Evolutionary conservation across 257 asterid genomes (phyloP), one percentile per base, ranked within the genome.

Genomic region (Solanum pinnatisectum): DNA sequence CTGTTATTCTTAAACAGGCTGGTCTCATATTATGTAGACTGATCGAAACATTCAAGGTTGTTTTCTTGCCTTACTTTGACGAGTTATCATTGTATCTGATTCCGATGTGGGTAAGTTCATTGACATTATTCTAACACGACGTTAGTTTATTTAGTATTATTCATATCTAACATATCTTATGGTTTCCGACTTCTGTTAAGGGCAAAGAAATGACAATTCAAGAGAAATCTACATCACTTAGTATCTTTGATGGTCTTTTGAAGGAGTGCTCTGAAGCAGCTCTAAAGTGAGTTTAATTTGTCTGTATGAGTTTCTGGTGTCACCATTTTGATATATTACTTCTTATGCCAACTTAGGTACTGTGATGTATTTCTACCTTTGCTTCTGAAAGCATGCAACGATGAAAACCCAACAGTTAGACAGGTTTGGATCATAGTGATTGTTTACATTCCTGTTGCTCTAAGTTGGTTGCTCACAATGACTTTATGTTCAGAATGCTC

Each of bases 31-130:
- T 97, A 88, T 96, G 98, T 71, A 96, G 98, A 22, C 87, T 97
- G 90, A 95, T 97, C 83, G 94, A 96, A 94, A 91, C 97, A 84
- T 97, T 94, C 90, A 95, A 96, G 93, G 91, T 93, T 42, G 91
- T 98, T 76, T 95, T 97, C 96, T 94, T 97, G 90, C 98, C 98
- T 67, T 96, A 96, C 96, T 94, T 96, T 88, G 99, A 96, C 77
- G 95, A 97, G 89, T 79, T 97, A 46, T 93, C 96, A 84, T 92
- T 96, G 14, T 97, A 93, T 85, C 84, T 97, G 90, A 92, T 96
- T 96, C 99, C 98, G 14, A 97, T 97, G 98, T 97, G 98, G 99
- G 99, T 97, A 89, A 91, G 99, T 14, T 67, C 25, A 67, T n/a
- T 15, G n/a, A 27, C 20, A 15, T 1, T 8, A 70, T 30, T 33